Conservation (phyloP, 306 rosid species). For the Astragalus glycyphyllos region DNA sequence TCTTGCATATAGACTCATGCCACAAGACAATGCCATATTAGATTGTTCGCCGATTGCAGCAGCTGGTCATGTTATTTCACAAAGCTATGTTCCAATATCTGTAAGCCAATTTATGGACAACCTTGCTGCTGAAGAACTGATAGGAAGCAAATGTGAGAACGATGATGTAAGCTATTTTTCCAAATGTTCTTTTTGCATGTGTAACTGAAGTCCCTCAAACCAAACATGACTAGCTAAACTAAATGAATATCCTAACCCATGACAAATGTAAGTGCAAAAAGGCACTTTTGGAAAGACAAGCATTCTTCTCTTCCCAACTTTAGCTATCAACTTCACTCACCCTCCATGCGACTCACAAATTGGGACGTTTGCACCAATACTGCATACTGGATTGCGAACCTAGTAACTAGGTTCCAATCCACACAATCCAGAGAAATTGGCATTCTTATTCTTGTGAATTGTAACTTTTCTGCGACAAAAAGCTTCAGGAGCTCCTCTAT, state of each 20-base stretch:
- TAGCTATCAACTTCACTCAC: too few species aligned
- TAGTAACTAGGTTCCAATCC: not conserved
- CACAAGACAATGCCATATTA: conserved; percentile 85
- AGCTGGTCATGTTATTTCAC: conserved; percentile 95
- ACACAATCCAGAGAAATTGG: conserved; percentile 5
- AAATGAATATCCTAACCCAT: conserved; percentile 32
- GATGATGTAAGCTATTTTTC: conserved; percentile 65
- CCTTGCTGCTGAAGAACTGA: conserved; percentile 88
- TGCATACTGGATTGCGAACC: too few species aligned
- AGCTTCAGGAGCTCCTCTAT: conserved; percentile 14
- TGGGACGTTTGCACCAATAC: too few species aligned
- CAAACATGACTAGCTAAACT: conserved; percentile 11
- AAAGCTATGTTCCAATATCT: conserved; percentile 86
- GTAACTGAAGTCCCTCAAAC: conserved; percentile 16
- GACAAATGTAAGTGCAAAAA: conserved; percentile 8
- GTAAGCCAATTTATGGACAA: conserved; percentile 99
- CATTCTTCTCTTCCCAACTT: conserved; percentile 8
- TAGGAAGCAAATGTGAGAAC: conserved; percentile 66
- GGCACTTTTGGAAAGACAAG: conserved; percentile 31
- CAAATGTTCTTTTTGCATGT: conserved; percentile 30
- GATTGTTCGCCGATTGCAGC: conserved; percentile 96
- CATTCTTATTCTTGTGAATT: conserved; percentile 30
- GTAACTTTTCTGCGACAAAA: conserved; percentile 25
- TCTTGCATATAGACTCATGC: conserved; percentile 96
- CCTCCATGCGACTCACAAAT: too few species aligned